These are phyloP conservation scores for Takashimella koratensis DNA, from an alignment of 1,284 basidiomycete genomes.

Conservation along the genomic window DNA sequence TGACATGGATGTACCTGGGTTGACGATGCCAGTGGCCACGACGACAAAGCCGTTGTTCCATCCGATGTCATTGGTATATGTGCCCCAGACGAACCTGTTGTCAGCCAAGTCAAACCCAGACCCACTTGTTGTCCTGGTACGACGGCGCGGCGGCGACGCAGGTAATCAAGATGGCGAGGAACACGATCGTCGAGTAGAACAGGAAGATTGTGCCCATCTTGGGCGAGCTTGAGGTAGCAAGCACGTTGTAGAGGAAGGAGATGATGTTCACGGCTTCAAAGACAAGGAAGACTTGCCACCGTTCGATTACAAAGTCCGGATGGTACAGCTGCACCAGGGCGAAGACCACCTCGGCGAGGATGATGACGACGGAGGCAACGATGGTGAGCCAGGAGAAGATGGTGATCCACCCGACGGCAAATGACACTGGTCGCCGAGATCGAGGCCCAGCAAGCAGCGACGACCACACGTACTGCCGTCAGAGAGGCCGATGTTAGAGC, in stretches of 20 bases:
- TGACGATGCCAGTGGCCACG: conserved; percentile 12
- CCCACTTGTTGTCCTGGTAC: conserved; percentile 6
- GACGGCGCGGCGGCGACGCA: conserved; percentile 5
- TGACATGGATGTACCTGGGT: conserved; percentile 2
- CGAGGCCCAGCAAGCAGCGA: conserved; percentile 10
- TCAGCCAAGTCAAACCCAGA: background rate
- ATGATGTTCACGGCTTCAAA: conserved; percentile 13
- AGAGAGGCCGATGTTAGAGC: background rate
- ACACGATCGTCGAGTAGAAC: conserved; percentile 8
- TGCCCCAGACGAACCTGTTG: conserved; percentile 4
- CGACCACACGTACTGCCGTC: conserved; percentile 10
- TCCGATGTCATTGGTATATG: conserved; percentile 3
- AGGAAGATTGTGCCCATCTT: conserved; percentile 16
- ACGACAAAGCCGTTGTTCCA: conserved; percentile 15
- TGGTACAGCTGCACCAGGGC: conserved; percentile 12
- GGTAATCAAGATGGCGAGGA: conserved; percentile 18
- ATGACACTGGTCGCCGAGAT: conserved; percentile 9
- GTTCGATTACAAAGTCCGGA: conserved; percentile 14
- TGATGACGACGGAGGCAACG: conserved; percentile 19
- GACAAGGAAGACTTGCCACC: conserved; percentile 23
- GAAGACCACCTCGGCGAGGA: conserved; percentile 15
- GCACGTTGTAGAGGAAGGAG: conserved; percentile 15
- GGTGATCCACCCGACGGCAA: conserved; percentile 14
- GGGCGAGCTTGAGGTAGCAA: conserved; percentile 7
- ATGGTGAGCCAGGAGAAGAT: conserved; percentile 20